These are phyloP conservation scores for Tulasnella sp. DNA, from an alignment of 768 basidiomycete genomes.

Conservation along the genomic window DNA sequence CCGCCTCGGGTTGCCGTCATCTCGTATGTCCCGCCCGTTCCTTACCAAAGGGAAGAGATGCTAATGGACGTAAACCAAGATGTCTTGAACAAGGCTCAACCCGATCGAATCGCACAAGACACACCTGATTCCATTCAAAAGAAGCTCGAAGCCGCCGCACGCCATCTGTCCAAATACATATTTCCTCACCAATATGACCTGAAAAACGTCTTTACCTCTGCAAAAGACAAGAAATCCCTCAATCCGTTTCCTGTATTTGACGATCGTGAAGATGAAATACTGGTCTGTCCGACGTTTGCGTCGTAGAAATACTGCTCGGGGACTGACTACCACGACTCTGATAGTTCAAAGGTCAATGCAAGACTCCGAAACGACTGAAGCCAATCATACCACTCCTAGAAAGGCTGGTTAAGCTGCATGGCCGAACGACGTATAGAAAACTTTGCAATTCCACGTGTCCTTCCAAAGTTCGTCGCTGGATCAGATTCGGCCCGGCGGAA, in stretches of 20 bases:
- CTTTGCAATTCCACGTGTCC: constrained; percentile 64
- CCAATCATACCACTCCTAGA: constrained; percentile 51
- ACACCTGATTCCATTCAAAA: constrained; percentile 46
- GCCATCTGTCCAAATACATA: constrained; percentile 55
- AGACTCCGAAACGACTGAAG: constrained; percentile 73
- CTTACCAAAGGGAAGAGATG: background rate
- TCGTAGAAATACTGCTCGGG: background rate
- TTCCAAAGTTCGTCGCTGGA: constrained; percentile 54
- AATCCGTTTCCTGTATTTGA: background rate
- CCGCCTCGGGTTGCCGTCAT: constrained; percentile 60
- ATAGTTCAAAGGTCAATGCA: constrained; percentile 42
- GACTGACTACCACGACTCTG: constrained; percentile 27
- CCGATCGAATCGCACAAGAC: constrained; percentile 19
- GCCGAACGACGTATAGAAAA: constrained; percentile 61
- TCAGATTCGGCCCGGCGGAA: background rate
- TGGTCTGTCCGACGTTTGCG: constrained; percentile 41
- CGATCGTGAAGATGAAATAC: constrained; percentile 66
- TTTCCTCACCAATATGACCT: constrained; percentile 79
- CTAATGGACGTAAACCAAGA: constrained; percentile 43
- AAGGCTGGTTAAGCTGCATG: constrained; percentile 61
- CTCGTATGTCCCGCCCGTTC: constrained; percentile 49
- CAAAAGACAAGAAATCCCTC: constrained; percentile 16
- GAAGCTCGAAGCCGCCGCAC: constrained; percentile 28
- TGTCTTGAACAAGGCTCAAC: constrained; percentile 47
- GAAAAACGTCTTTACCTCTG: constrained; percentile 49